Percentiles rank a stretch among this genome's conserved stretches.
Evolutionary conservation across 129 eudicot species (phyloP).

Genomic region (Dittrichia graveolens): DNA sequence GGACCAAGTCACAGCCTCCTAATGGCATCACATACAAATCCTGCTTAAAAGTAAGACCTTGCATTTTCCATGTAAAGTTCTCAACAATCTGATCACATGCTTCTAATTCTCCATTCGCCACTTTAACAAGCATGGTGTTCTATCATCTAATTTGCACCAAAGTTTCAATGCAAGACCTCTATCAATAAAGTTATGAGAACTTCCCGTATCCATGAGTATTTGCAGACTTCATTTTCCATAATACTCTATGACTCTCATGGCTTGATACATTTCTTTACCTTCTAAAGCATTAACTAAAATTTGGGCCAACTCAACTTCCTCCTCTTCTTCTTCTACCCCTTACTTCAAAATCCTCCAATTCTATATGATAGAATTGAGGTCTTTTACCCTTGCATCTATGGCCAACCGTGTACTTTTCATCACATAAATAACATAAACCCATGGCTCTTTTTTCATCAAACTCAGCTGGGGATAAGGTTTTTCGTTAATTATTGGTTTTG

Average conservation of each 20-base stretch:
- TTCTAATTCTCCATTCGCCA: too few species aligned
- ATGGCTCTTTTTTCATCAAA: not conserved
- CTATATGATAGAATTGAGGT: not conserved
- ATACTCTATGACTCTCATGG: not conserved
- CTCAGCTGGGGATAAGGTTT: not conserved
- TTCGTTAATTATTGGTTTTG: too few species aligned
- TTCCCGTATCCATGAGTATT: not conserved
- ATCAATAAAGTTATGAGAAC: not conserved
- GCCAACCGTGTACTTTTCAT: not conserved
- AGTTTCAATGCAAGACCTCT: not conserved
- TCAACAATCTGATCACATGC: too few species aligned
- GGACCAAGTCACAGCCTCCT: too few species aligned
- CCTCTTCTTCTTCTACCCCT: not conserved
- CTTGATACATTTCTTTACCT: not conserved
- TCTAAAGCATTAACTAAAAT: not conserved
- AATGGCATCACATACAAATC: too few species aligned
- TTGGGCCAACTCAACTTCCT: not conserved
- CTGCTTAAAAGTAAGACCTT: too few species aligned
- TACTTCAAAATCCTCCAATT: not conserved
- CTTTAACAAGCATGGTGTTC: too few species aligned
- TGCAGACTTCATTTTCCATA: not conserved
- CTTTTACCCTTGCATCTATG: not conserved
- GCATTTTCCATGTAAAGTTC: too few species aligned
- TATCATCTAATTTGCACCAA: too few species aligned
- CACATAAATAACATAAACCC: not conserved